Percentiles rank a stretch among this genome's conserved stretches.
Conservation (phyloP, 768 basidiomycete species). For the Mycena epipterygia region DNA sequence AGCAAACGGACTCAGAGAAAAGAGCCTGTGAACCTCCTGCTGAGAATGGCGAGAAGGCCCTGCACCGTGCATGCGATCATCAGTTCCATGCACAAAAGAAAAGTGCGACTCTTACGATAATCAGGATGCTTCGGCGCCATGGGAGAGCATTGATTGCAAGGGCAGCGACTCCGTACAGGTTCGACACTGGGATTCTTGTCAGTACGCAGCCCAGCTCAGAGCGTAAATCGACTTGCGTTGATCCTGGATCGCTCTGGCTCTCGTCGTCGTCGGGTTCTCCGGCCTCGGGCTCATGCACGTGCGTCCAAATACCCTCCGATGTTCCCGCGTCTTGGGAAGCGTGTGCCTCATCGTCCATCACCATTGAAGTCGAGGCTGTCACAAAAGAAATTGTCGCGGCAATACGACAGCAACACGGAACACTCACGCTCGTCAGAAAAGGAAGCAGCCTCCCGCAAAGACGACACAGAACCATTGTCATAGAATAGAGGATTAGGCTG, state of each 20-base stretch:
- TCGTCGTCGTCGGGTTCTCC: neutral
- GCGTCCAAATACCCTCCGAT: no score
- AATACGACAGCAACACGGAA: neutral
- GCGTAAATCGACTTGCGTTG: neutral
- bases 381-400: neutral
- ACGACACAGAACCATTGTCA: neutral
- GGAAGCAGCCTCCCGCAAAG: no score
- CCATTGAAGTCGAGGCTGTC: neutral
- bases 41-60: slow-evolving; percentile 4
- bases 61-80: neutral
- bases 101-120: neutral
- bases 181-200: neutral
- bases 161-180: slow-evolving; percentile 3
- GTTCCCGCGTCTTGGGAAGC: no score
- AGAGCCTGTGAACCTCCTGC: slow-evolving; percentile 20
- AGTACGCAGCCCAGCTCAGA: neutral
- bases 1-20: slow-evolving; percentile 14
- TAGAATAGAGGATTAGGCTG: neutral
- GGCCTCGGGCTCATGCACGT: no score
- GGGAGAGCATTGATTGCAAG: slow-evolving; percentile 20
- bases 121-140: neutral
- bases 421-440: neutral
- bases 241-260: neutral
- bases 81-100: neutral
- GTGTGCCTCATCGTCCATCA: neutral